Evolutionary conservation across 1,139 yeast species (phyloP), one percentile per base, ranked within the genome.

Genomic region (Hyphopichia pseudoburtonii): DNA sequence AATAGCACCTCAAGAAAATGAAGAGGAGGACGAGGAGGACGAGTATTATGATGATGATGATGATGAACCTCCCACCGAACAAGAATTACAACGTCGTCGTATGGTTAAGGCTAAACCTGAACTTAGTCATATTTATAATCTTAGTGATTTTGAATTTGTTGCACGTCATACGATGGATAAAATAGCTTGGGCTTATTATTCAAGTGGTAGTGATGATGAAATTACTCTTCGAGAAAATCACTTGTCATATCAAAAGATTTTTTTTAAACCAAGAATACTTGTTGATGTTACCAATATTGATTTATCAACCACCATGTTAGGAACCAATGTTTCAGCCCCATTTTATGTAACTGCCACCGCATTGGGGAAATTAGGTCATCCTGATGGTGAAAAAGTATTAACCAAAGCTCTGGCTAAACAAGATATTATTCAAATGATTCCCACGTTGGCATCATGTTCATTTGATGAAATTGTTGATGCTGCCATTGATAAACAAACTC

Each of bases 191-290:
- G 92, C 90, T 10, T 90, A 90, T 62, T 90, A 88, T 57, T 83
- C 95, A 2, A 82, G 94, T 27, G 97, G 95, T 7, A 76, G 95
- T 30, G 97, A 90, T 58, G 97, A 90, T 60, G 97, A 90, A 64
- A 80, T 90, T 47, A 77, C 96, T 2, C 60, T 87, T 56, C 74
- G 97, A 47, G 96, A 89, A 54, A 90, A 90, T 64, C 97, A 89
- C 56, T 71, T 82, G 42, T 90, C 96, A 3, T 90, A 80, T 64
- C 96, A 87, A 51, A 73, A 95, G 38, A 75, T 89, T 36, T 88
- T 84, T 65, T 90, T 90, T 71, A 81, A 83, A 47, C 97, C 97
- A 17, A 71, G 78, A 40, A 71, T 89, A 10, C 68, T 90, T 43
- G 86, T 88, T 8, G 90, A 87, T 54, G 95, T 85, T 12, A 59